Evolutionary conservation across 352 stramenopile genomes (phyloP), one percentile per base, ranked within the genome.

Genomic region (Phytophthora melonis): DNA sequence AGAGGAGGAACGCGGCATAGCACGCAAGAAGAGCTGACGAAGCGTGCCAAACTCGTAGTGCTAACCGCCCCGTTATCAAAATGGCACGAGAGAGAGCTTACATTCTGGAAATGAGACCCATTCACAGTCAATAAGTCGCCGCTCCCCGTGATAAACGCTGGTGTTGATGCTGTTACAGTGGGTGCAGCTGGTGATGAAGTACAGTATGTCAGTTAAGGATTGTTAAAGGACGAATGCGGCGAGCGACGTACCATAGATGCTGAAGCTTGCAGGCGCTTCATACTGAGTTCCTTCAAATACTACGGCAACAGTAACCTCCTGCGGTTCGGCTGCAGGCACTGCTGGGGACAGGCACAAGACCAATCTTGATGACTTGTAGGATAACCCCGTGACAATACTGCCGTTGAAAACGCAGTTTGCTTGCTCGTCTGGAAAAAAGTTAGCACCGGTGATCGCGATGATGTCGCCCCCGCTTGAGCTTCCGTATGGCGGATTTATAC

Each of bases 401-500:
- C 53, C 74, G 27, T 87, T 83, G 45, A 89, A 89, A 18, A 89
- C 41, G 56, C 82, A 89, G 32, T 63, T 76, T n/a, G 54, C 55
- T 56, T 70, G 49, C 7, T 50, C 32, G 19, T 77, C 67, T 23
- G 54, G 4, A 56, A 79, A 80, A 59, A 89, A 87, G 21, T 87
- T 66, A 11, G 68, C 45, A 2, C 82, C 82, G 14, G 30, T 57
- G 14, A 89, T 49, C n/a, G 53, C 41, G 59, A 89, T 75, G 19
- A 21, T 39, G 41, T 75, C 73, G 9, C 60, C 68, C 23, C 76
- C 72, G 52, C 13, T 70, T 0, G 64, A 72, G 16, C 65, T 68
- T 61, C 66, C 76, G 19, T 76, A 81, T 27, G n/a, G 56, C 18
- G 80, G 80, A 8, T 39, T 69, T 5, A 86, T 67, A 5, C 27